Evolutionary conservation across 108 stramenopile genomes (phyloP).

Genomic region (Skeletonema tropicum): DNA sequence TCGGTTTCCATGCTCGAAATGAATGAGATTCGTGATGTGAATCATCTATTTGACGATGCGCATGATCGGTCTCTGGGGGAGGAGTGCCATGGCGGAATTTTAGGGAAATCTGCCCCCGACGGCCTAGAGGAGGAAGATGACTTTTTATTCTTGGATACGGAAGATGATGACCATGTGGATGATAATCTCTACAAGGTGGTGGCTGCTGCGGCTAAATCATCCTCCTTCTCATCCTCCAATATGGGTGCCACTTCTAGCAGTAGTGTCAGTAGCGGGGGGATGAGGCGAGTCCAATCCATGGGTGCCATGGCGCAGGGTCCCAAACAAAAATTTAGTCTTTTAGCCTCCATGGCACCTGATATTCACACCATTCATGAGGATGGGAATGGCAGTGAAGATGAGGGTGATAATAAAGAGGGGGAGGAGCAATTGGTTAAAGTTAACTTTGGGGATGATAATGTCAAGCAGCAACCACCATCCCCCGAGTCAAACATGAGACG

Average conservation of each 20-base stretch:
- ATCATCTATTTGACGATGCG: background rate
- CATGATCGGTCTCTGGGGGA: constrained; percentile 2
- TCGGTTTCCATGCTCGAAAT: constrained; percentile 20
- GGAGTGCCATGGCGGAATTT: background rate
- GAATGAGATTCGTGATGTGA: constrained; percentile 14
- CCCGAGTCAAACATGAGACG: background rate
- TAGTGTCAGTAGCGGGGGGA: background rate
- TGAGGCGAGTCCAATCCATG: constrained; percentile 12
- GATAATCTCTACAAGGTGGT: background rate
- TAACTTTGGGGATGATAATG: background rate
- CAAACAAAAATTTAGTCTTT: background rate
- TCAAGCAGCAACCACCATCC: background rate
- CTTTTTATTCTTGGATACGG: constrained; percentile 4
- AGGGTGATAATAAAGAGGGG: background rate
- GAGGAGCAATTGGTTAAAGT: background rate
- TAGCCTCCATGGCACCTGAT: background rate
- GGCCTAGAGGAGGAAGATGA: background rate
- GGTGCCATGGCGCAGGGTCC: background rate
- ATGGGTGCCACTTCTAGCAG: background rate
- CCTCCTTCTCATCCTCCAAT: background rate
- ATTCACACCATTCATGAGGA: background rate
- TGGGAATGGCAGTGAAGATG: background rate
- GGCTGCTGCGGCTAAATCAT: background rate
- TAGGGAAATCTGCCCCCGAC: background rate
- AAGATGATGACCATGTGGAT: background rate